Evolutionary conservation across 352 stramenopile species (phyloP), one percentile per base, ranked within the genome.

Genomic region (Pythium pectinolyticum): DNA sequence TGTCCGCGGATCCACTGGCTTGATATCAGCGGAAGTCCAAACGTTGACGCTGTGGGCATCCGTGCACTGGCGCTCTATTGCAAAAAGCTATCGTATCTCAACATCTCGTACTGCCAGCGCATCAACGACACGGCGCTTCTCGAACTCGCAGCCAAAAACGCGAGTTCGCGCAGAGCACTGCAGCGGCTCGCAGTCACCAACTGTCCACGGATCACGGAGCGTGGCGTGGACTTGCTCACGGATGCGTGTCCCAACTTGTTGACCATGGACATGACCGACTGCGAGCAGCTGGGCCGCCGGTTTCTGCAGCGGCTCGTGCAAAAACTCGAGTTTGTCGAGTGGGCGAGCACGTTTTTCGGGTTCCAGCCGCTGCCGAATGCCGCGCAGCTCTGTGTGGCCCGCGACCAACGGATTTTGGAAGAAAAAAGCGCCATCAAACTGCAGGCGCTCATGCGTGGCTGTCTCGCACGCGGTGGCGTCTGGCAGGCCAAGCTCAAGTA

Each of bases 331-430:
- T 94, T 95, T 48, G 88, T 95, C 28, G 81, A 97, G 55, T 91
- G 82, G 75, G 81, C 87, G 3, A 77, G 63, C n/a, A 76, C 60
- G 15, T 96, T 92, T 61, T 88, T 95, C 41, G 89, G 89, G n/a
- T 94, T 90, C 45, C 80, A 94, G 57, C 87, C 88, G 8, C 70
- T 94, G 4, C 85, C 86, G 9, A 90, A 97, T 52, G 89, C 89
- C 28, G 66, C 81, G 6, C 77, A 93, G 51, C 69, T 96, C 15
- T 89, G 82, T 32, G 62, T 61, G 2, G 67, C 90, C 46, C 80
- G 85, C 8, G 86, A 96, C 35, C 70, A 62, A 2, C 70, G 72
- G 5, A 41, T 80, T 7, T 60, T 83, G 1, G 57, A 90, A 49
- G 22, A 76, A 27, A 69, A 53, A 37, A 82, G 86, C 39, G 79